A percentile compares a stretch with the other conserved stretches of the same genome.
phyloP scores from a whole-genome alignment of 2,329 filamentous ascomycete genomes.

The Sclerotinia trifoliorum region DNA sequence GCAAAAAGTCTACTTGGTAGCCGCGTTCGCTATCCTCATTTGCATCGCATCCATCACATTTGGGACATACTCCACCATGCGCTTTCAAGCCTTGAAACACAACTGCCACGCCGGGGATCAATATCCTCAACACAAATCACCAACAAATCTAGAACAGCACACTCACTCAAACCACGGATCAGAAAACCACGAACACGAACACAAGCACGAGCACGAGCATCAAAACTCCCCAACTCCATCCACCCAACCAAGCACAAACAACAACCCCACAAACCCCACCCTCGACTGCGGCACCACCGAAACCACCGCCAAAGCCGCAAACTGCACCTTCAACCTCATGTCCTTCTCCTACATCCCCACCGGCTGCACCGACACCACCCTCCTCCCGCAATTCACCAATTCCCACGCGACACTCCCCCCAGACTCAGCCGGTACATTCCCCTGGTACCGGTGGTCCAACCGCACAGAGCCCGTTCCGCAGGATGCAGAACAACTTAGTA shows the following conservation, averaged over 20 bases:
- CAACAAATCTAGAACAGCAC: background rate
- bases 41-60: background rate
- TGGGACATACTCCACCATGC: background rate
- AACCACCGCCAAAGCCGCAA: background rate
- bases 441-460: constrained; percentile 2
- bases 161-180: background rate
- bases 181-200: background rate
- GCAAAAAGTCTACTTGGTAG: background rate
- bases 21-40: background rate
- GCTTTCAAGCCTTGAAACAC: background rate
- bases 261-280: background rate
- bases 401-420: background rate
- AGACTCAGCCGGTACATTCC: background rate
- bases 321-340: background rate
- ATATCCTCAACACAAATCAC: background rate
- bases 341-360: background rate
- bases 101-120: background rate
- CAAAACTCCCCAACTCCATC: background rate
- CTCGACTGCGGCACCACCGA: background rate
- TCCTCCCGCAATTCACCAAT: background rate
- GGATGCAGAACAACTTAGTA: background rate
- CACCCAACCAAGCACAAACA: background rate
- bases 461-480: background rate
- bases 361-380: background rate
- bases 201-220: background rate